Evolutionary conservation across 345 rosid genomes (phyloP).

Genomic region (Populus davidiana): DNA sequence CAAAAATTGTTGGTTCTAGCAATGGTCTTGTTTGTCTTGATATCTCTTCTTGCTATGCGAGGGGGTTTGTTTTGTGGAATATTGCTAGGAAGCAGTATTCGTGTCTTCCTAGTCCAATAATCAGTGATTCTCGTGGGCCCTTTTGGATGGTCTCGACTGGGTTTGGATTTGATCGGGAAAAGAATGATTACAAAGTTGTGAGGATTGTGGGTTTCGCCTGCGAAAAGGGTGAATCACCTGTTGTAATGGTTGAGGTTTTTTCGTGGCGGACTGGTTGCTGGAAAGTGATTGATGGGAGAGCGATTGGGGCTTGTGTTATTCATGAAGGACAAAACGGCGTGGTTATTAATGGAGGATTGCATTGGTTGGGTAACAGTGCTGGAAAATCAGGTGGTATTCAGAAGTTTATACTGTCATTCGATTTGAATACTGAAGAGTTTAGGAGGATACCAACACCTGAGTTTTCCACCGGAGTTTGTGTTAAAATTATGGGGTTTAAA

Average conservation of each 20-base stretch:
- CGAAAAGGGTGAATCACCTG: neutral
- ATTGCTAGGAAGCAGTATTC: slow-evolving; percentile 5
- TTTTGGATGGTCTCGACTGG: slow-evolving; percentile 37
- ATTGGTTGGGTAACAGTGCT: slow-evolving; percentile 22
- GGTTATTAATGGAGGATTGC: slow-evolving; percentile 5
- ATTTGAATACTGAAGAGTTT: slow-evolving; percentile 26
- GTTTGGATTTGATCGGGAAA: slow-evolving; percentile 21
- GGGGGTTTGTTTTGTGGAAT: slow-evolving; percentile 37
- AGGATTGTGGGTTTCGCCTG: slow-evolving; percentile 24
- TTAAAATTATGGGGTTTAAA: slow-evolving; percentile 19
- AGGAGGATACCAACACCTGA: slow-evolving; percentile 2
- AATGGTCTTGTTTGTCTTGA: slow-evolving; percentile 42
- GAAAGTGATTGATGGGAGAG: slow-evolving; percentile 16
- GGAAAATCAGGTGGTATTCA: neutral
- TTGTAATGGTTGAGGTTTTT: slow-evolving; percentile 27
- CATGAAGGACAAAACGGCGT: slow-evolving; percentile 5
- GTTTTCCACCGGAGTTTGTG: neutral
- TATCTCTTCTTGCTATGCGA: slow-evolving; percentile 22
- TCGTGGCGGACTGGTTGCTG: slow-evolving; percentile 22
- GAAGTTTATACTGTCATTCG: slow-evolving; percentile 24
- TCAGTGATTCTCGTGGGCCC: neutral
- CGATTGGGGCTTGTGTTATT: slow-evolving; percentile 12
- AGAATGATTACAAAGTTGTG: slow-evolving; percentile 23
- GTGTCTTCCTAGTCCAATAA: slow-evolving; percentile 20
- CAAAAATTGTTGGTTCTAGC: slow-evolving; percentile 37